Base-by-base conservation (phyloP, 169 alveolate genomes). In the Besnoitia besnoiti region DNA sequence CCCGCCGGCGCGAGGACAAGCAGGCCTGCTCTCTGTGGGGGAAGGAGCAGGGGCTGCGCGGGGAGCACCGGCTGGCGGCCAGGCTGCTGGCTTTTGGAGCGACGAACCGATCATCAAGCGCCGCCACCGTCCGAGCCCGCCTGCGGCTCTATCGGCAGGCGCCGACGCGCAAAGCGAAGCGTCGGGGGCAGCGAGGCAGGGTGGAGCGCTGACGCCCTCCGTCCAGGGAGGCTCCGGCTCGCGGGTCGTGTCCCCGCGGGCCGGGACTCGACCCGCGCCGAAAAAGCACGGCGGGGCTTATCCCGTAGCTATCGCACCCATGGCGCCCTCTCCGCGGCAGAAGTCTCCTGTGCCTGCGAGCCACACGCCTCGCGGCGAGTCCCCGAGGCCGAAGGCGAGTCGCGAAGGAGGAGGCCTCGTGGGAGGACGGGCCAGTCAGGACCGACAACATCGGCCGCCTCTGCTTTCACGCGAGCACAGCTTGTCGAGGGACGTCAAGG, bases 71-170 rank as follows among this genome's bases (percentile, higher is more conserved):
- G 44, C 14, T 8, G 79, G 35, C 35, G 79, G 79, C 12, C 33
- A 7, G 33, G 79, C 79, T 8, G 79, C 44, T 30, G 79, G 79
- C 79, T 62, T 62, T 27, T 62, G 79, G 79, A 62, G 79, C 79
- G 79, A 62, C 7, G 79, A 62, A 27, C 79, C 79, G 5, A 62
- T 62, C 39, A 62, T 62, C 39, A 62, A 33, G 39, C 79, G 79
- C 39, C 79, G 79, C 7, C 79, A 49, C 59, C 59, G 44, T 24
- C 79, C 33, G 39, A 10, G 12, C 19, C 39, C 79, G 7, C 79
- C 79, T 8, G 35, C 79, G 44, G 12, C 35, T 33, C 39, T 33
- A 10, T 8, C 79, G 8, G 39, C 79, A 12, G 7, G 35, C 8
- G 59, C 7, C 24, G 59, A 10, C 59, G 59, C 59, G 7, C 59